Conservation (phyloP, 2,329 filamentous ascomycete genomes). For the Cadophora sp. region DNA sequence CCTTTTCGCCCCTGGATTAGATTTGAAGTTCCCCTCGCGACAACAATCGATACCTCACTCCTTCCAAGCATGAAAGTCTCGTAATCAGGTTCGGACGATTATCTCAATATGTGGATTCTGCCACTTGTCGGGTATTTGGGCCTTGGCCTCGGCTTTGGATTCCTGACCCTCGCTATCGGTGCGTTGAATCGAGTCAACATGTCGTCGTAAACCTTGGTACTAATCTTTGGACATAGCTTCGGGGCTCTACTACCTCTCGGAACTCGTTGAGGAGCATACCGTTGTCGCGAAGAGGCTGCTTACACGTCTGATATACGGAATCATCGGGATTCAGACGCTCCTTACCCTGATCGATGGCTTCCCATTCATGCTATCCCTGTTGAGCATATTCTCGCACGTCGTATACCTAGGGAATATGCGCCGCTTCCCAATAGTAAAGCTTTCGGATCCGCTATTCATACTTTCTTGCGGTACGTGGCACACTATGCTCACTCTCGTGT, state of each 20-base stretch:
- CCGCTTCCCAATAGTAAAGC: slow-evolving; percentile 77
- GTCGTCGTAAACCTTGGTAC: slow-evolving; percentile 20
- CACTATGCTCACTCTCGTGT: not conserved
- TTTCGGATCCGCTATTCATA: slow-evolving; percentile 87
- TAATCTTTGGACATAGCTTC: slow-evolving; percentile 65
- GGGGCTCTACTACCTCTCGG: slow-evolving; percentile 97
- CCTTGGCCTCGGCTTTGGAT: slow-evolving; percentile 86
- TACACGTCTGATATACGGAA: slow-evolving; percentile 80
- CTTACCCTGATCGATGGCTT: slow-evolving; percentile 87
- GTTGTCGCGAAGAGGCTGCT: slow-evolving; percentile 90
- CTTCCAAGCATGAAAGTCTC: slow-evolving; percentile 36
- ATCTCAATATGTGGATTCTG: slow-evolving; percentile 79
- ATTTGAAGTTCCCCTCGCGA: slow-evolving; percentile 17
- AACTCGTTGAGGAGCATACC: slow-evolving; percentile 97
- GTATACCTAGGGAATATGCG: slow-evolving; percentile 89
- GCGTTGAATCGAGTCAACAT: slow-evolving; percentile 40
- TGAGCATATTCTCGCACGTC: slow-evolving; percentile 82
- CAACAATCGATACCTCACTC: slow-evolving; percentile 16
- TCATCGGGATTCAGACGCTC: slow-evolving; percentile 76
- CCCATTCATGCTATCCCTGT: slow-evolving; percentile 73
- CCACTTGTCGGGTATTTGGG: slow-evolving; percentile 90
- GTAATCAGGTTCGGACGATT: slow-evolving; percentile 26
- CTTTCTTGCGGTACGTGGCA: slow-evolving; percentile 75
- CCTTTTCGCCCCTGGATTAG: not conserved
- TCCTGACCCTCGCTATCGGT: slow-evolving; percentile 94